Base-by-base conservation (phyloP, 2,329 filamentous ascomycete species). In the Fusarium torulosum region DNA sequence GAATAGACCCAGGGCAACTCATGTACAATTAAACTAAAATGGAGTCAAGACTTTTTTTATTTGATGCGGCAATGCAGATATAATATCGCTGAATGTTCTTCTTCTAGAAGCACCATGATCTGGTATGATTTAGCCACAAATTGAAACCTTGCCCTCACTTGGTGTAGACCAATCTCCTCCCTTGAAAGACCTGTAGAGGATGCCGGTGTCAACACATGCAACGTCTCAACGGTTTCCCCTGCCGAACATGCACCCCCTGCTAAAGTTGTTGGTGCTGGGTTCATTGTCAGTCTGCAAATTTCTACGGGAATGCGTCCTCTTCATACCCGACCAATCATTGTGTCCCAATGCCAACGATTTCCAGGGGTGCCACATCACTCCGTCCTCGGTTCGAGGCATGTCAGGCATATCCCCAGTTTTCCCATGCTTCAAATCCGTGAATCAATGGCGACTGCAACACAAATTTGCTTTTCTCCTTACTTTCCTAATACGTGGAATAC, bases 231-330 rank as follows among this genome's bases (percentile, higher is more conserved):
- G 37, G 15, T 14, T 20, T 20, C n/a, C 49, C 33, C n/a, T 43
- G n/a, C 35, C 8, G n/a, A n/a, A 29, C 21, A 13, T 49, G 33
- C 20, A 27, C 10, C 27, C 27, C 27, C 27, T 29, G 27, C 27
- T 29, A 29, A 29, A 29, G n/a, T 20, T 44, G 64, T 66, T 65
- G 47, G 43, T 44, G 29, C 64, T 47, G 27, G 59, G 53, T 21
- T 66, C 21, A 15, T 50, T 23, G 25, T 45, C 47, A 27, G 40
- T 31, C 27, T 10, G 27, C 27, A 29, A 19, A 38, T n/a, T 23
- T 40, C 35, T n/a, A 55, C 56, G 55, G 58, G 45, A 14, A 7
- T 23, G 4, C 37, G 41, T 25, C 58, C 42, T 29, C 14, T 1
- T 37, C 9, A n/a, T 37, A 37, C 17, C 56, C 64, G 46, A 20